These are phyloP conservation scores for Apiospora kogelbergensis DNA, from an alignment of 2,329 filamentous ascomycete genomes.

Conservation along the genomic window DNA sequence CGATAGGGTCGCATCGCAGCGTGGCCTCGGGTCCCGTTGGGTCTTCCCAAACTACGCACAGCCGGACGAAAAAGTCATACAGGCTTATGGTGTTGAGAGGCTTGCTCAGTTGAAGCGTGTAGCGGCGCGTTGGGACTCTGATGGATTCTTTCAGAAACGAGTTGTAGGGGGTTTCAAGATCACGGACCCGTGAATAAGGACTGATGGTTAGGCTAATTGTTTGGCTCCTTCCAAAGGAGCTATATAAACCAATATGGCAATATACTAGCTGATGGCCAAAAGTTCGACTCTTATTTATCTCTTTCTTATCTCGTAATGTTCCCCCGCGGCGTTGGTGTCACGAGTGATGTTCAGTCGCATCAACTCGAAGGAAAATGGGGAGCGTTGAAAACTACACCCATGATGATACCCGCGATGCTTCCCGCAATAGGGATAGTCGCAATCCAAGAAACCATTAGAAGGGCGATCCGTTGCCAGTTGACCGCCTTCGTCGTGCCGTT, in stretches of 20 bases:
- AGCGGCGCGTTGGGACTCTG: neutral
- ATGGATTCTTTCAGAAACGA: neutral
- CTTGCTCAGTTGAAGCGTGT: neutral
- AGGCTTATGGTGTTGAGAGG: neutral
- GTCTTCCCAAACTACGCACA: neutral
- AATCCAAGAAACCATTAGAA: slow-evolving; percentile 68
- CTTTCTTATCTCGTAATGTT: too few relatives aligned
- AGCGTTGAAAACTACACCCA: slow-evolving; percentile 54
- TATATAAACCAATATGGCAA: too few relatives aligned
- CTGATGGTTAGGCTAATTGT: neutral
- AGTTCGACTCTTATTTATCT: too few relatives aligned
- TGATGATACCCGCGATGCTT: slow-evolving; percentile 51
- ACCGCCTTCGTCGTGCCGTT: slow-evolving; percentile 71
- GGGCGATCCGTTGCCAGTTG: slow-evolving; percentile 72
- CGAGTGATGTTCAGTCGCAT: neutral
- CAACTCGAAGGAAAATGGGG: slow-evolving; percentile 46
- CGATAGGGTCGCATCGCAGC: neutral
- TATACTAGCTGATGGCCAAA: too few relatives aligned
- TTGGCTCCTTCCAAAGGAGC: too few relatives aligned
- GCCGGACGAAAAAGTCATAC: neutral
- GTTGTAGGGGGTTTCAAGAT: neutral
- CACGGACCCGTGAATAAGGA: neutral
- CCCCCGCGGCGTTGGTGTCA: too few relatives aligned
- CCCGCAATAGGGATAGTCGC: slow-evolving; percentile 63
- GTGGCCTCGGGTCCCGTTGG: neutral